These are phyloP conservation scores for Leucoagaricus sp. DNA, from an alignment of 1,284 basidiomycete species.

Conservation along the genomic window DNA sequence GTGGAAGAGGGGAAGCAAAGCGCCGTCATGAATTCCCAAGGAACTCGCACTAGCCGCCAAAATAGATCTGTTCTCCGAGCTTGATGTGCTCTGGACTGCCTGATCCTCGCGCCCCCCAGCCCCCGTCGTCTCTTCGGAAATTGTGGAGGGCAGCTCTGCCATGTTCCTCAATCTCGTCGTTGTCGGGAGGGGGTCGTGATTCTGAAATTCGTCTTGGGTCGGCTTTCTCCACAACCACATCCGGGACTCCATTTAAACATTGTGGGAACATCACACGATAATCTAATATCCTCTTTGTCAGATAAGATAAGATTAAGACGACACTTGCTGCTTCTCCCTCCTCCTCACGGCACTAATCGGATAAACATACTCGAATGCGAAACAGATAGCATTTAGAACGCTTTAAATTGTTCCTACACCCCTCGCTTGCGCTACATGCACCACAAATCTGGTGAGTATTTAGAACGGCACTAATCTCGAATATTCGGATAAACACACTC, in stretches of 20 bases:
- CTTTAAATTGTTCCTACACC: too few relatives aligned
- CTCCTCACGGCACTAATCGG: not conserved
- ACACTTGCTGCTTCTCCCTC: not conserved
- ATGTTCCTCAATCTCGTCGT: not conserved
- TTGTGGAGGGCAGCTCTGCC: not conserved
- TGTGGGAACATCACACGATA: slow-evolving; percentile 9
- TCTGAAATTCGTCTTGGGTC: not conserved
- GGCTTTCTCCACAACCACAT: not conserved
- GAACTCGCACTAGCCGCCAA: too few relatives aligned
- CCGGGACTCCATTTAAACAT: slow-evolving; percentile 5
- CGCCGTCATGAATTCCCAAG: slow-evolving; percentile 21
- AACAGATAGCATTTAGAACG: too few relatives aligned
- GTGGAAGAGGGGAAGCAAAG: slow-evolving; percentile 23
- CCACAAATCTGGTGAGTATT: not conserved
- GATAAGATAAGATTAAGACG: slow-evolving; percentile 10
- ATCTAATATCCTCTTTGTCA: not conserved
- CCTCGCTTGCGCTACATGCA: not conserved
- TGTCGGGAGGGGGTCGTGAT: not conserved
- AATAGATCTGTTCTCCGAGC: slow-evolving; percentile 31
- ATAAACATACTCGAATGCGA: not conserved
- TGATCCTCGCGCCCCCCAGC: not conserved
- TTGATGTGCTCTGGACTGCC: slow-evolving; percentile 14
- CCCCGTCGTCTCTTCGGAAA: slow-evolving; percentile 10
- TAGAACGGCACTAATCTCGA: not conserved
- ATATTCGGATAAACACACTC: not conserved